Percentiles rank a stretch among this genome's conserved stretches.
Conservation (phyloP, 331 rosid species). For the Spiraea crenata region DNA sequence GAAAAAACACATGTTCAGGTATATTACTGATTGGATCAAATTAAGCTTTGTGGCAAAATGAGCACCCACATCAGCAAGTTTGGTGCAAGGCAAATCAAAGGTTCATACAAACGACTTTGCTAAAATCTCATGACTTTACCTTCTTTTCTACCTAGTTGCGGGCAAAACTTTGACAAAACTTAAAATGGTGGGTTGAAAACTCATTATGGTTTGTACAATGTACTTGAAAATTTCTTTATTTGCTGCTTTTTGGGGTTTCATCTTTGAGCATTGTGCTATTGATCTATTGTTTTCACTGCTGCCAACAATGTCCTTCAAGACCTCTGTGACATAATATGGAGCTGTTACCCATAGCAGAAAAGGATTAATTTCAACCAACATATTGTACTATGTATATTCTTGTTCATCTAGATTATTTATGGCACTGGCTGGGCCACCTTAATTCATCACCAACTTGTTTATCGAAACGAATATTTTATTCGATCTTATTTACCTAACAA, state of each 20-base stretch:
- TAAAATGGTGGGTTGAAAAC: background rate
- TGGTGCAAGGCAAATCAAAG: too few species aligned
- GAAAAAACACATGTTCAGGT: too few species aligned
- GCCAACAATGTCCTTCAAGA: background rate
- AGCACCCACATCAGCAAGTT: too few species aligned
- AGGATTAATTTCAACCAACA: background rate
- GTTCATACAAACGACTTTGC: too few species aligned
- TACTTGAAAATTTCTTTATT: background rate
- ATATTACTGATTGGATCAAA: too few species aligned
- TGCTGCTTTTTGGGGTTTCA: background rate
- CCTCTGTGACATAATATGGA: background rate
- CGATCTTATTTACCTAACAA: constrained; percentile 14
- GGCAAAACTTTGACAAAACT: background rate
- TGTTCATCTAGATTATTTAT: background rate
- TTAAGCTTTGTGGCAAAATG: too few species aligned
- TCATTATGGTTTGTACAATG: background rate
- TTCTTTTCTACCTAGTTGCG: background rate
- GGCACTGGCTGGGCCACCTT: too few species aligned
- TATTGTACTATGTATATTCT: background rate
- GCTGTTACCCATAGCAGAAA: background rate
- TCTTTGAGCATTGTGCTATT: background rate
- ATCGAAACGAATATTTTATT: background rate
- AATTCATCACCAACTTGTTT: background rate
- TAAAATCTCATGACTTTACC: background rate
- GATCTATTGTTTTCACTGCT: background rate